Percentiles rank a stretch among this genome's conserved stretches.
Conservation (phyloP, 2,329 filamentous ascomycete species). For the Diaporthe sp. region DNA sequence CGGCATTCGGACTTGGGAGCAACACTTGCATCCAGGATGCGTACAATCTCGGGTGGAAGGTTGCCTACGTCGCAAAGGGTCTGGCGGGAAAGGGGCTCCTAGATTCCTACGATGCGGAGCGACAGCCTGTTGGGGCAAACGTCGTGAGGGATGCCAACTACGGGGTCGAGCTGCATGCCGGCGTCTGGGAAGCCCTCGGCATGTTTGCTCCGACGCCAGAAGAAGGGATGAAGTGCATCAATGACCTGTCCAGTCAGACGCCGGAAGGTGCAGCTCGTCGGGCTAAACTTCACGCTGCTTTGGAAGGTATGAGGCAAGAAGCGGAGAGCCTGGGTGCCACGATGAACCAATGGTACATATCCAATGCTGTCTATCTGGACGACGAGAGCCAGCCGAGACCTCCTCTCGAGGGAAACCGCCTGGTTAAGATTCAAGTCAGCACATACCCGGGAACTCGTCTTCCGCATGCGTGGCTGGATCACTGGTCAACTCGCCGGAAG, state of each 20-base stretch:
- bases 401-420: slow-evolving; percentile 48
- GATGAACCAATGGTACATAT: slow-evolving; percentile 67
- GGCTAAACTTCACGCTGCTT: slow-evolving; percentile 52
- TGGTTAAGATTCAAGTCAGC: slow-evolving; percentile 54
- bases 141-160: slow-evolving; percentile 51
- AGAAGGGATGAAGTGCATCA: slow-evolving; percentile 49
- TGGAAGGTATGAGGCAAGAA: slow-evolving; percentile 56
- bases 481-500: slow-evolving; percentile 44
- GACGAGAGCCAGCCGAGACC: slow-evolving; percentile 45
- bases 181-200: slow-evolving; percentile 53
- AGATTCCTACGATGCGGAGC: slow-evolving; percentile 54
- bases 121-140: slow-evolving; percentile 56
- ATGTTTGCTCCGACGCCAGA: slow-evolving; percentile 47
- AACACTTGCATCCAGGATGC: slow-evolving; percentile 67
- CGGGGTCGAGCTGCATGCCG: slow-evolving; percentile 51
- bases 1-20: slow-evolving; percentile 62
- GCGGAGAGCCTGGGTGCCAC: slow-evolving; percentile 66
- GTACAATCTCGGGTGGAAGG: slow-evolving; percentile 63
- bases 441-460: slow-evolving; percentile 67
- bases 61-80: slow-evolving; percentile 56
- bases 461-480: slow-evolving; percentile 69
- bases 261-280: slow-evolving; percentile 53
- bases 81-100: slow-evolving; percentile 51
- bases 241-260: slow-evolving; percentile 52
- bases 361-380: slow-evolving; percentile 52